Evolutionary conservation across 148 eudicot species (phyloP).

Genomic region (Cornus florida): DNA sequence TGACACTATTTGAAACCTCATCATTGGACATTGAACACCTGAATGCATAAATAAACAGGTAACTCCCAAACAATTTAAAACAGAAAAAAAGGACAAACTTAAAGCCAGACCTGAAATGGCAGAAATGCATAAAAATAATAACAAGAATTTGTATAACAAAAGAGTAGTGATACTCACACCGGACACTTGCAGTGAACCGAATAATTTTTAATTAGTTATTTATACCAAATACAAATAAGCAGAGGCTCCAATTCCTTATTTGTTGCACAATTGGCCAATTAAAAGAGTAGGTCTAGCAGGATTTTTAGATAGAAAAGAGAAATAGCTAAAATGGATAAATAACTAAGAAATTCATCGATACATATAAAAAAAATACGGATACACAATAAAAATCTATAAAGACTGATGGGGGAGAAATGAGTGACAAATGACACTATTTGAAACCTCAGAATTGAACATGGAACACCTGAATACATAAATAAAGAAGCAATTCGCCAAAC

Average conservation of each 20-base stretch:
- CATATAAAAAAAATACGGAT: neutral
- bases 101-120: constrained; percentile 1
- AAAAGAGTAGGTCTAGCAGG: too few species aligned
- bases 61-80: neutral
- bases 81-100: too few species aligned
- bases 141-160: neutral
- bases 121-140: neutral
- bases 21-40: neutral
- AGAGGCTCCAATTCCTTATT: too few species aligned
- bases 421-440: neutral
- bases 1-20: neutral
- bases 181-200: too few species aligned
- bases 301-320: too few species aligned
- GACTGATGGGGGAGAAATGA: neutral
- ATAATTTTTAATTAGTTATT: too few species aligned
- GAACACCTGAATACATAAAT: neutral
- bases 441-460: neutral
- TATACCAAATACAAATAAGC: too few species aligned
- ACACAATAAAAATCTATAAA: too few species aligned
- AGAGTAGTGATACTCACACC: too few species aligned
- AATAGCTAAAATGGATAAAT: constrained; percentile 1
- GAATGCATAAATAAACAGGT: neutral
- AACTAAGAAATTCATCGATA: neutral
- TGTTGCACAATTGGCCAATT: too few species aligned
- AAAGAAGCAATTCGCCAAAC: neutral